Conservation (phyloP, 371 early-diverging fungal genomes). For the Thermomucor indicae-seudaticae region DNA sequence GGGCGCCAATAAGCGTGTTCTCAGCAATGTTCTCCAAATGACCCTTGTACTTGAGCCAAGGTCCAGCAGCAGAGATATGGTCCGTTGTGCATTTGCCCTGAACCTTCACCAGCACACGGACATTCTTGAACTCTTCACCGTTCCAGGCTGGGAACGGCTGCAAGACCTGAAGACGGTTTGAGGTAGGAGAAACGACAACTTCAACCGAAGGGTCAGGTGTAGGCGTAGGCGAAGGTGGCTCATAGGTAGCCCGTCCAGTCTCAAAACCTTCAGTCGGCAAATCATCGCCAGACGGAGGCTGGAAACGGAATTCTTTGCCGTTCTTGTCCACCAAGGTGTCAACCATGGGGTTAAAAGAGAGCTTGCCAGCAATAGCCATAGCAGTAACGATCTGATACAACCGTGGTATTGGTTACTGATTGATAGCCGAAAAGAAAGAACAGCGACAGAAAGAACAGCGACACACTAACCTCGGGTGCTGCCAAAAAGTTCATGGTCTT, state of each 20-base stretch:
- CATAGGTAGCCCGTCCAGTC: slow-evolving; percentile 64
- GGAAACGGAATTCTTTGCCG: slow-evolving; percentile 75
- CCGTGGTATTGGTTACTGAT: background rate
- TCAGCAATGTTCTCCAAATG: slow-evolving; percentile 95
- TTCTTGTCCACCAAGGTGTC: slow-evolving; percentile 72
- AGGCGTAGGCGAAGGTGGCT: slow-evolving; percentile 56
- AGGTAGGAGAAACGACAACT: slow-evolving; percentile 69
- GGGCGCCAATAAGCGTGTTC: slow-evolving; percentile 94
- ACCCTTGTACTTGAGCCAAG: slow-evolving; percentile 97
- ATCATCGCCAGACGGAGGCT: slow-evolving; percentile 82
- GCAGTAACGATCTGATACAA: slow-evolving; percentile 77
- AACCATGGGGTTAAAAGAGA: slow-evolving; percentile 89
- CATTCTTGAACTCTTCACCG: slow-evolving; percentile 74
- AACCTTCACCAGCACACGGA: slow-evolving; percentile 85
- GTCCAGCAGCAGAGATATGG: slow-evolving; percentile 95
- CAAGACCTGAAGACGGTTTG: slow-evolving; percentile 83
- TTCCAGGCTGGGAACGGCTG: slow-evolving; percentile 78
- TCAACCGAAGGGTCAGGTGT: slow-evolving; percentile 50
- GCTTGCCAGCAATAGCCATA: slow-evolving; percentile 83
- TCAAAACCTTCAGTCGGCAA: slow-evolving; percentile 87
- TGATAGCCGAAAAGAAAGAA: too few species aligned
- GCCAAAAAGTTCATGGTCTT: slow-evolving; percentile 93
- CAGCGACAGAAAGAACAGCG: too few species aligned
- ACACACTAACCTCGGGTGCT: slow-evolving; percentile 78
- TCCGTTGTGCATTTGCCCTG: slow-evolving; percentile 98